Percentiles rank a stretch among this genome's conserved stretches.
These are phyloP conservation scores for Phytophthora rubi DNA, from an alignment of 352 stramenopile genomes.

Conservation along the genomic window DNA sequence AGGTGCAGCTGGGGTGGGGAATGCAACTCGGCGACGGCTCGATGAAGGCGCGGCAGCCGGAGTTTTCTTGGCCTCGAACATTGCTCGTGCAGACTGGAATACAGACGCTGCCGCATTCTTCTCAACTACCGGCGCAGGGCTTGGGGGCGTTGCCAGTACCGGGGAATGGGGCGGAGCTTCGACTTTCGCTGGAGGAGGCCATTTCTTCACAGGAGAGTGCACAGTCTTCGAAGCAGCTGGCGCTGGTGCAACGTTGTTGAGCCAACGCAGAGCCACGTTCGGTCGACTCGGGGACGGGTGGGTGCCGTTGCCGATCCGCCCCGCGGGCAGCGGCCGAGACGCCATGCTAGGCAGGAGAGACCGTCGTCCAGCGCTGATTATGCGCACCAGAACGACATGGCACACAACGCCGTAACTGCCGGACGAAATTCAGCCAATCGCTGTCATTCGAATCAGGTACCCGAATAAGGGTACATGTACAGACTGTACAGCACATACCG, in stretches of 20 bases:
- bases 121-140: not conserved
- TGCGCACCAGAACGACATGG: constrained; percentile 4
- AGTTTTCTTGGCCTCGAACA: constrained; percentile 38
- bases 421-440: constrained; percentile 21
- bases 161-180: constrained; percentile 5
- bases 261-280: constrained; percentile 33
- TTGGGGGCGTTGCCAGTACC: not conserved
- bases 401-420: constrained; percentile 17
- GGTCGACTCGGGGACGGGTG: constrained; percentile 28
- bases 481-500: no score
- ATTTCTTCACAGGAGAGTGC: constrained; percentile 19
- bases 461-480: constrained; percentile 2
- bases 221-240: constrained; percentile 8
- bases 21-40: constrained; percentile 15
- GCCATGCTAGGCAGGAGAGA: constrained; percentile 32
- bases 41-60: not conserved
- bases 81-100: constrained; percentile 34
- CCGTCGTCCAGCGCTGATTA: constrained; percentile 18
- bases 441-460: constrained; percentile 10
- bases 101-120: constrained; percentile 13
- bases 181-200: constrained; percentile 8
- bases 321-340: constrained; percentile 39
- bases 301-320: constrained; percentile 1
- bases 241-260: constrained; percentile 16
- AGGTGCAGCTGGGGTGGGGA: not conserved